phyloP scores from a whole-genome alignment of 371 early-diverging fungal species.

The Mortierella sp. region DNA sequence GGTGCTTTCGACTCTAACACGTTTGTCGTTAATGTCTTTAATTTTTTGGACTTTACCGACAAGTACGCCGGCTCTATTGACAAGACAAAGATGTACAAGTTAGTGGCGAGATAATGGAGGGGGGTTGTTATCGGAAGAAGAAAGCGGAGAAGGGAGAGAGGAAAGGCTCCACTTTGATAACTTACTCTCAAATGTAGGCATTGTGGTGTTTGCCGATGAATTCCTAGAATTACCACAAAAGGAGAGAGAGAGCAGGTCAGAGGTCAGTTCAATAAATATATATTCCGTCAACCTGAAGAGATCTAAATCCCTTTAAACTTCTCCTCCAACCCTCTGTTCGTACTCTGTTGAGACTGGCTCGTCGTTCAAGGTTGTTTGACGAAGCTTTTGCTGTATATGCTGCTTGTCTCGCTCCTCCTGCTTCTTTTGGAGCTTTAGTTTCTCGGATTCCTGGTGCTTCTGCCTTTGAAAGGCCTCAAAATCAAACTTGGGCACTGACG shows the following conservation, averaged over 20 bases:
- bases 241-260: not conserved
- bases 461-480: slow-evolving; percentile 41
- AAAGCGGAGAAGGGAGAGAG: not conserved
- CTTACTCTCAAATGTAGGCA: slow-evolving; percentile 30
- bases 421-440: slow-evolving; percentile 7
- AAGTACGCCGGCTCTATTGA: slow-evolving; percentile 43
- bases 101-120: no score
- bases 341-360: slow-evolving; percentile 6
- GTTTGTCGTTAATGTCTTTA: slow-evolving; percentile 43
- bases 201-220: slow-evolving; percentile 18
- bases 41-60: slow-evolving; percentile 52
- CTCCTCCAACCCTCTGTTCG: not conserved
- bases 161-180: not conserved
- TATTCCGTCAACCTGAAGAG: no score
- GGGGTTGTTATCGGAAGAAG: no score
- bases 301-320: no score
- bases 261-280: not conserved
- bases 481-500: slow-evolving; percentile 19
- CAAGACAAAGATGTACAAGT: not conserved
- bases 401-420: slow-evolving; percentile 9
- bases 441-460: slow-evolving; percentile 39
- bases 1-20: slow-evolving; percentile 21
- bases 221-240: not conserved
- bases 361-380: slow-evolving; percentile 16
- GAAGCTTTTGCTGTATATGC: slow-evolving; percentile 18